Percentiles rank a stretch among this genome's conserved stretches.
Conservation (phyloP, 176 grass and related monocot species). For the Zizania latifolia region DNA sequence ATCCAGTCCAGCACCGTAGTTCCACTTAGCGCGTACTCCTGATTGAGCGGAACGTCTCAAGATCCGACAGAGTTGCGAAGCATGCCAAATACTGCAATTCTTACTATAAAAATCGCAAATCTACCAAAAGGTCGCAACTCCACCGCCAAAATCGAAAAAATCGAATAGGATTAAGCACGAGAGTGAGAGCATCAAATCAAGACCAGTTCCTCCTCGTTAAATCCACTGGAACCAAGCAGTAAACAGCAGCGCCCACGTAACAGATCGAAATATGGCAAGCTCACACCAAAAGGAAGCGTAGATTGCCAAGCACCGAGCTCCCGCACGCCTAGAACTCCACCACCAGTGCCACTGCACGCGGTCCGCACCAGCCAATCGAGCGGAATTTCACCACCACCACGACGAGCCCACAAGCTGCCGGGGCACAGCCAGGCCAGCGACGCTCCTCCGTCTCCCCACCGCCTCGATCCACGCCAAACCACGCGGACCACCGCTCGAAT, state of each 20-base stretch:
- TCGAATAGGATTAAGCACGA: neutral
- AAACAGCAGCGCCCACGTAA: neutral
- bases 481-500: neutral
- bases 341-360: neutral
- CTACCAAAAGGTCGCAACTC: neutral
- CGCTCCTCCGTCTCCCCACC: neutral
- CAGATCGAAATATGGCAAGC: neutral
- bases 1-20: neutral
- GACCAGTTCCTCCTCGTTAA: neutral
- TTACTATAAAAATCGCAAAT: neutral
- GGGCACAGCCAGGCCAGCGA: neutral
- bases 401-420: neutral
- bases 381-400: neutral
- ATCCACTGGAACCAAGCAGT: neutral
- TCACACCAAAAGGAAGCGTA: neutral
- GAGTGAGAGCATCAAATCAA: neutral
- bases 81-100: neutral
- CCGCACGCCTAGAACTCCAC: neutral
- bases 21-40: neutral
- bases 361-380: neutral
- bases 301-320: neutral
- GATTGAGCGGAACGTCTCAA: neutral
- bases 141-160: neutral
- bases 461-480: constrained; percentile 1
- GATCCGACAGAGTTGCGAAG: neutral